These are phyloP conservation scores for Metarhizium album DNA, from an alignment of 2,329 filamentous ascomycete genomes.

Conservation along the genomic window DNA sequence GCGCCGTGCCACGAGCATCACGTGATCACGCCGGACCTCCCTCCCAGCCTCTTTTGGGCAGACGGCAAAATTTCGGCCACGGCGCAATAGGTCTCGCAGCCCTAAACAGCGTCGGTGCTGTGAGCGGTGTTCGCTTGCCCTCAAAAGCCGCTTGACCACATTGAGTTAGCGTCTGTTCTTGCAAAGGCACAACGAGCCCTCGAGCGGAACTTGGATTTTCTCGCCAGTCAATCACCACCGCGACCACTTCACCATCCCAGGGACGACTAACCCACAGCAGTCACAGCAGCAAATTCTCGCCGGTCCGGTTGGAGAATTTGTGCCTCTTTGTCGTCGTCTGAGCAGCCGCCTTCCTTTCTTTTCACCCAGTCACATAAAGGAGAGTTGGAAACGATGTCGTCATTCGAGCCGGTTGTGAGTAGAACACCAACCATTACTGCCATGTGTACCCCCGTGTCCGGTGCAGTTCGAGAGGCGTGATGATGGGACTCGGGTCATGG, in stretches of 20 bases:
- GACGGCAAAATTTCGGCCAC: constrained; percentile 21
- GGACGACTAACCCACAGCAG: constrained; percentile 32
- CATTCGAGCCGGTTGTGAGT: constrained; percentile 61
- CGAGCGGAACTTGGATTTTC: constrained; percentile 30
- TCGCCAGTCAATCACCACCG: constrained; percentile 27
- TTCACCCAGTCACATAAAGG: constrained; percentile 19
- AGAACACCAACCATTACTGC: constrained; percentile 7
- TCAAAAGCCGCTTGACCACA: constrained; percentile 18
- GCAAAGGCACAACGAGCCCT: constrained; percentile 30
- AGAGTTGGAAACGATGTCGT: constrained; percentile 46
- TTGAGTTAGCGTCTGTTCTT: constrained; percentile 21
- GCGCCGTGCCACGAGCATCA: too few relatives aligned
- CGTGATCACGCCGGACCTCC: neutral
- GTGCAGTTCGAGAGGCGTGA: constrained; percentile 2
- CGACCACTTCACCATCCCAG: constrained; percentile 27
- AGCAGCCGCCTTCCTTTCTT: constrained; percentile 23
- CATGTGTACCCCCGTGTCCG: constrained; percentile 6
- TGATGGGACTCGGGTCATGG: constrained; percentile 2
- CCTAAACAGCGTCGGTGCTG: constrained; percentile 24
- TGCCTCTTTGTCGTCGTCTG: constrained; percentile 22
- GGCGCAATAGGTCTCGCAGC: constrained; percentile 27
- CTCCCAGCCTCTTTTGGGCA: neutral
- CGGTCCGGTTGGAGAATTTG: constrained; percentile 27
- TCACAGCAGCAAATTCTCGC: constrained; percentile 29
- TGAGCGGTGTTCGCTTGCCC: constrained; percentile 26